Percentiles rank a stretch among this genome's conserved stretches.
Conservation (phyloP, 2,329 filamentous ascomycete species). For the Stagonosporopsis rhizophila region DNA sequence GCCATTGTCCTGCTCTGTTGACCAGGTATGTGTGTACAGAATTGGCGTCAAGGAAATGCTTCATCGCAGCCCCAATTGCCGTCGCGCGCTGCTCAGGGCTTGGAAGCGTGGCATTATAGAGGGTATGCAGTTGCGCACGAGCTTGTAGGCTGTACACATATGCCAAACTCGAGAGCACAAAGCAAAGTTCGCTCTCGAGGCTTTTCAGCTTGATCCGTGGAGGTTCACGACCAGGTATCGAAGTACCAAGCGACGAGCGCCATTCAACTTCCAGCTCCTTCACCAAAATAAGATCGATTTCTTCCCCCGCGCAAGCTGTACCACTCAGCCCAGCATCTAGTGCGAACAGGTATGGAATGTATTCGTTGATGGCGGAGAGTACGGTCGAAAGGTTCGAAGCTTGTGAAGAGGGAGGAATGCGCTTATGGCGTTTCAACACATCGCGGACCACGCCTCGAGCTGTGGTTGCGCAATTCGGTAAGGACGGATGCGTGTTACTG, state of each 20-base stretch:
- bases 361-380: conserved; percentile 72
- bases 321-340: conserved; percentile 75
- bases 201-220: conserved; percentile 73
- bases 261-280: conserved; percentile 76
- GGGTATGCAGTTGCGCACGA: conserved; percentile 72
- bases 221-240: conserved; percentile 64
- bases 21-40: conserved; percentile 78
- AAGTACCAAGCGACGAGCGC: conserved; percentile 78
- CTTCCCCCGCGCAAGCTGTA: conserved; percentile 63
- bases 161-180: conserved; percentile 77
- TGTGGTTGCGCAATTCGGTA: conserved; percentile 82
- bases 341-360: conserved; percentile 83
- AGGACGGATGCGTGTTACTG: conserved; percentile 85
- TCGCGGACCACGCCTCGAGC: conserved; percentile 83
- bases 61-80: conserved; percentile 76
- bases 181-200: conserved; percentile 83
- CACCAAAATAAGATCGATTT: conserved; percentile 71
- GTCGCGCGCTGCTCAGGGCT: conserved; percentile 70
- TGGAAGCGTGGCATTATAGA: conserved; percentile 68
- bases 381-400: conserved; percentile 73
- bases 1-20: conserved; percentile 57
- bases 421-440: conserved; percentile 87
- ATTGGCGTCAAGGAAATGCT: conserved; percentile 77
- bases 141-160: conserved; percentile 77
- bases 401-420: conserved; percentile 75